Conservation (phyloP, 192 early-diverging fungal species). For the Coemansia sp. region DNA sequence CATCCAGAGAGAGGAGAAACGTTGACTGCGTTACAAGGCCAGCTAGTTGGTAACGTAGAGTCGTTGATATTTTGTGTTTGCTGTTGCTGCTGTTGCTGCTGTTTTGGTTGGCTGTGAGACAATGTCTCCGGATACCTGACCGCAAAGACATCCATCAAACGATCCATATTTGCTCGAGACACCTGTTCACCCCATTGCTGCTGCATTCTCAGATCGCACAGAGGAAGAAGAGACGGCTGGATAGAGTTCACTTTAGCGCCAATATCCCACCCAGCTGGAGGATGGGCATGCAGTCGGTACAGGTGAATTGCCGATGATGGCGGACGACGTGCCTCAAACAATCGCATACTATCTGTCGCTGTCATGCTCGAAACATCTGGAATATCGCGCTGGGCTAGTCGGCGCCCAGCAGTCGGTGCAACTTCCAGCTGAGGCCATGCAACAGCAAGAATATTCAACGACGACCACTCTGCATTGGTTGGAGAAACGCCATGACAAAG, state of each 20-base stretch:
- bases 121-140: constrained; percentile 5
- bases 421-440: constrained; percentile 52
- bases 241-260: constrained; percentile 23
- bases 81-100: background rate
- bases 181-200: constrained; percentile 50
- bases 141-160: constrained; percentile 21
- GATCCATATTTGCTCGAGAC: constrained; percentile 38
- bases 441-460: constrained; percentile 49
- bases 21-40: constrained; percentile 30
- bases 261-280: constrained; percentile 41
- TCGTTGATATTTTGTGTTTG: too few species aligned
- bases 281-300: constrained; percentile 45
- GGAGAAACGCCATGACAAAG: constrained; percentile 46
- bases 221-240: constrained; percentile 49
- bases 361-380: constrained; percentile 42
- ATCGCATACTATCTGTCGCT: constrained; percentile 33
- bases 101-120: background rate
- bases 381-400: constrained; percentile 48
- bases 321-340: constrained; percentile 30
- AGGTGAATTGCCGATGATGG: constrained; percentile 48
- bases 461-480: constrained; percentile 53
- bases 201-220: constrained; percentile 50
- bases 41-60: background rate
- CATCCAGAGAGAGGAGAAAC: constrained; percentile 52
- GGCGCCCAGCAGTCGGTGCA: constrained; percentile 18